A percentile compares a stretch with the other conserved stretches of the same genome.
Evolutionary conservation across 805 yeast species (phyloP).

Genomic region (Saitoella complicata): DNA sequence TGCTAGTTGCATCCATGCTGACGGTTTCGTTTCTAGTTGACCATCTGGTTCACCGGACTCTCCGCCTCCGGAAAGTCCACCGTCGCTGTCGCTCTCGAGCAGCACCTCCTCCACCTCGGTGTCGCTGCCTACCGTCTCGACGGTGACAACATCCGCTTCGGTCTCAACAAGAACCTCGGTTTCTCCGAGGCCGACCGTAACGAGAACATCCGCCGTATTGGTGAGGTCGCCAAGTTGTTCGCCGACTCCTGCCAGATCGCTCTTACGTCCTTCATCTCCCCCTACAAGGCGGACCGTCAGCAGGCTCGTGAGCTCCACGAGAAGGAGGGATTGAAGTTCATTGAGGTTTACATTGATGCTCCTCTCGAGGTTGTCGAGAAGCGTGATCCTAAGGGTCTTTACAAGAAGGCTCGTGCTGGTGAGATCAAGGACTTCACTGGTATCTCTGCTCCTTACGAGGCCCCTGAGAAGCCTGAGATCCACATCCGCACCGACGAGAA

Average conservation of each 20-base stretch:
- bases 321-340: slow-evolving; percentile 58
- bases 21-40: slow-evolving; percentile 16
- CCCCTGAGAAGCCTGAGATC: slow-evolving; percentile 71
- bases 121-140: slow-evolving; percentile 74
- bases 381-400: slow-evolving; percentile 94
- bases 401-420: slow-evolving; percentile 94
- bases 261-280: slow-evolving; percentile 83
- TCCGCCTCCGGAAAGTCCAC: slow-evolving; percentile 90
- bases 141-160: slow-evolving; percentile 84
- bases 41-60: slow-evolving; percentile 89
- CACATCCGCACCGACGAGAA: slow-evolving; percentile 57
- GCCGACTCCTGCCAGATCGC: slow-evolving; percentile 85
- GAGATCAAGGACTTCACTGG: slow-evolving; percentile 90
- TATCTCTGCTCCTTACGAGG: slow-evolving; percentile 89
- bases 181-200: slow-evolving; percentile 82
- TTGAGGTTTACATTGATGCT: slow-evolving; percentile 84
- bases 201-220: slow-evolving; percentile 87
- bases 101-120: slow-evolving; percentile 51
- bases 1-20: no score
- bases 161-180: slow-evolving; percentile 87
- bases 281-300: slow-evolving; percentile 71
- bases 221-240: slow-evolving; percentile 86
- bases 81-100: slow-evolving; percentile 88
- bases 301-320: slow-evolving; percentile 75
- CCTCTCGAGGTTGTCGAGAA: slow-evolving; percentile 89